phyloP scores from a whole-genome alignment of 768 basidiomycete genomes.

The Calocybe cyanea region DNA sequence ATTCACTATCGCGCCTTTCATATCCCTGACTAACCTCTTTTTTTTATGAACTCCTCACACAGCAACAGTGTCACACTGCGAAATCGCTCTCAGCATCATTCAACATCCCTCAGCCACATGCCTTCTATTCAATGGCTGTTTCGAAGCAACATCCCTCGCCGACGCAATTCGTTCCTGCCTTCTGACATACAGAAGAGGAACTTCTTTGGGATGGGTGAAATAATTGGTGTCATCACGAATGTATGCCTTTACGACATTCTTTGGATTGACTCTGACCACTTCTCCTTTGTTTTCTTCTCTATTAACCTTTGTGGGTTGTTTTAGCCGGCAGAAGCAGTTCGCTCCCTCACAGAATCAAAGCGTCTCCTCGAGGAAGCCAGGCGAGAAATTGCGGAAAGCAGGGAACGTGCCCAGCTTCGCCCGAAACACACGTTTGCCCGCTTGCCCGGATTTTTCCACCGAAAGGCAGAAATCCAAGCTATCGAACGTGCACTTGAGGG shows the following conservation, averaged over 20 bases:
- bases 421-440: slow-evolving; percentile 77
- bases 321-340: slow-evolving; percentile 75
- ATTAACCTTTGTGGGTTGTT: slow-evolving; percentile 1
- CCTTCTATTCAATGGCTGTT: slow-evolving; percentile 70
- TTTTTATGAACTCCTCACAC: slow-evolving; percentile 19
- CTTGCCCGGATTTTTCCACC: slow-evolving; percentile 69
- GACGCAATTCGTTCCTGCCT: slow-evolving; percentile 56
- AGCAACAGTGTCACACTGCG: slow-evolving; percentile 22
- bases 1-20: slow-evolving; percentile 10
- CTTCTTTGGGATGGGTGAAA: slow-evolving; percentile 78
- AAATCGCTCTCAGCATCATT: slow-evolving; percentile 16
- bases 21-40: no score
- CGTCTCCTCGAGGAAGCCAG: slow-evolving; percentile 75
- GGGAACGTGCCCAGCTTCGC: slow-evolving; percentile 62
- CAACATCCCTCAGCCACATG: slow-evolving; percentile 20
- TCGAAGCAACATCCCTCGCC: slow-evolving; percentile 67
- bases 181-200: slow-evolving; percentile 62
- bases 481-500: slow-evolving; percentile 63
- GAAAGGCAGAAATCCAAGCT: slow-evolving; percentile 61
- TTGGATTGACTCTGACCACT: no score
- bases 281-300: not conserved
- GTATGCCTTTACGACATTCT: slow-evolving; percentile 37
- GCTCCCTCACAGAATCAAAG: slow-evolving; percentile 75
- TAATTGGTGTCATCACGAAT: slow-evolving; percentile 70
- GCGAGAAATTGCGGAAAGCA: slow-evolving; percentile 65